These are phyloP conservation scores for Irpex sp. DNA, from an alignment of 1,284 basidiomycete genomes.

Conservation along the genomic window DNA sequence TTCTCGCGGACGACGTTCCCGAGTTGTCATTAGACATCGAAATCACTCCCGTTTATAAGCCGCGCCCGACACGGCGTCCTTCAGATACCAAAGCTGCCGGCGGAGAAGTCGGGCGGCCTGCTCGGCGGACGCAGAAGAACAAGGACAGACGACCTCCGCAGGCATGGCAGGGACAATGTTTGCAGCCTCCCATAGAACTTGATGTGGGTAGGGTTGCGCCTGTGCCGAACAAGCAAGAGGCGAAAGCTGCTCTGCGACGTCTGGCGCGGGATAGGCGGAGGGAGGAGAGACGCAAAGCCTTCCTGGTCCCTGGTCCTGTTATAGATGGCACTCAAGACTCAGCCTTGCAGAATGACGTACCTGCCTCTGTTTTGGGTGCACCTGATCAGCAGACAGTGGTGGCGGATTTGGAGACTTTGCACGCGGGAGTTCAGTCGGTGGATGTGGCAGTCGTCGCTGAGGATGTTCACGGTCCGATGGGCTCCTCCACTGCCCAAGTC, in stretches of 20 bases:
- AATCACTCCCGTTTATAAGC: conserved; percentile 68
- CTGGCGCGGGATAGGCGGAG: conserved; percentile 47
- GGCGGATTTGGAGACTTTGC: neutral
- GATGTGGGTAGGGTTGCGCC: neutral
- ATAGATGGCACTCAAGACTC: neutral
- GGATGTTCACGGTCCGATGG: too few species aligned
- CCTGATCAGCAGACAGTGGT: conserved; percentile 4
- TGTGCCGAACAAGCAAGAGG: conserved; percentile 19
- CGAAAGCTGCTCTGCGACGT: conserved; percentile 39
- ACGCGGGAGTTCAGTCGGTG: neutral
- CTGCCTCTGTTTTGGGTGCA: too few species aligned
- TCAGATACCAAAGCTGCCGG: conserved; percentile 21
- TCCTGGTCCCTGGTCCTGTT: neutral
- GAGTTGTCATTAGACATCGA: conserved; percentile 52
- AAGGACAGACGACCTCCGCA: conserved; percentile 22
- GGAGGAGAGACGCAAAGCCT: conserved; percentile 32
- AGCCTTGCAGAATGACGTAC: too few species aligned
- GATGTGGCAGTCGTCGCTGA: too few species aligned
- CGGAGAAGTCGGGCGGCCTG: conserved; percentile 30
- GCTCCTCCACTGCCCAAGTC: neutral
- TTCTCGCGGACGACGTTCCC: conserved; percentile 10
- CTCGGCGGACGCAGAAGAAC: conserved; percentile 33
- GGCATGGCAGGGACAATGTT: conserved; percentile 19
- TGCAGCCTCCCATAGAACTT: neutral
- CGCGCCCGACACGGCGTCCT: conserved; percentile 55